Base-by-base conservation (phyloP, 306 rosid genomes). In the Neltuma alba region DNA sequence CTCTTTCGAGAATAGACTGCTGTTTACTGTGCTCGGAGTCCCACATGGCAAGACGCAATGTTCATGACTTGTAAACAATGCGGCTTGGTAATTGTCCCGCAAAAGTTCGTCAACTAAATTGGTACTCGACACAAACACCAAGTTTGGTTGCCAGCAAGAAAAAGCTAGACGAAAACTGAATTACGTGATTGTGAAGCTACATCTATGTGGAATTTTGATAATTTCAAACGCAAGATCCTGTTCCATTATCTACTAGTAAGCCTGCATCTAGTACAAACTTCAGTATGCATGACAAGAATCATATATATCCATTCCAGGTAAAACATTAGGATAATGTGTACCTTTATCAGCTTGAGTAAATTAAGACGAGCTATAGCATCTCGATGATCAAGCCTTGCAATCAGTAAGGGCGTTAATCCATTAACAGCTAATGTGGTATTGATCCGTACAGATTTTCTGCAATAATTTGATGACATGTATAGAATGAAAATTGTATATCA, bases 351-450 rank as follows among this genome's bases (percentile, higher is more conserved):
- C 85, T 95, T 93, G 76, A 96, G 97, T 80, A 96, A 97, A 89
- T 96, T 96, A 74, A 96, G 93, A 76, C 99, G 99, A 78, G 98
- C 98, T 70, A 96, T 96, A 30, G 99, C 99, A 88, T 96, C 99
- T 79, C 88, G 99, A 78, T 96, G 99, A 85, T 96, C 97, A 81
- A 96, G 91, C 84, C 91, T 91, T 78, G 96, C 92, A 80, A 96
- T 88, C 52, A 96, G 99, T 84, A 96, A 82, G n/a, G 97, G 94
- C 48, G 98, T 96, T 81, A 96, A 87, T 63, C 99, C 99, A 80
- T 91, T 96, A 72, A 96, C 96, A 58, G 98, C 99, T 81, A 96
- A 81, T 45, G 98, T 96, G 10, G 98, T 96, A 87, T 96, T 96
- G 69, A 96, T 96, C 86, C 94, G 92, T 13, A 96, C 85, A 74